A percentile compares a stretch with the other conserved stretches of the same genome.
Conservation (phyloP, 768 basidiomycete genomes). For the Agaricus sinodeliciosus region DNA sequence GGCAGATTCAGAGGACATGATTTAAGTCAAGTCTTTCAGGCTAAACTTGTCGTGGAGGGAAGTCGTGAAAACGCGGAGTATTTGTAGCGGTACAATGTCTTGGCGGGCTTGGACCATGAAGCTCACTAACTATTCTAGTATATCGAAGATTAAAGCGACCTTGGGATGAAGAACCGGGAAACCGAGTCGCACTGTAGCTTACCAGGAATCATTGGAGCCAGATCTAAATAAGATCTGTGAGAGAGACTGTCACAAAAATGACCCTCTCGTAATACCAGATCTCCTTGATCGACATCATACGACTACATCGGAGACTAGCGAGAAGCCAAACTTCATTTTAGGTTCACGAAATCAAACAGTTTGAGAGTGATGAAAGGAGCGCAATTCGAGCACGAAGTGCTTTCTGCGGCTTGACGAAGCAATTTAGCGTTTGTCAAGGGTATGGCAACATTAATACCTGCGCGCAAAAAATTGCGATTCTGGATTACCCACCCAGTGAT, state of each 20-base stretch:
- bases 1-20: constrained; percentile 25
- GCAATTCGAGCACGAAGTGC: background rate
- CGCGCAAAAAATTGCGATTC: background rate
- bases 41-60: background rate
- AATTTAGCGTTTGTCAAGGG: background rate
- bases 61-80: constrained; percentile 12
- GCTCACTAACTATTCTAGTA: constrained; percentile 13
- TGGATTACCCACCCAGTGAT: background rate
- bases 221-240: constrained; percentile 20
- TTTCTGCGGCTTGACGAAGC: background rate
- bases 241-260: constrained; percentile 4
- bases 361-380: background rate
- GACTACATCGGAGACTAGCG: constrained; percentile 12
- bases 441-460: background rate
- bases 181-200: constrained; percentile 14
- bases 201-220: constrained; percentile 19
- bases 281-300: background rate
- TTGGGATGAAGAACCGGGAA: constrained; percentile 23
- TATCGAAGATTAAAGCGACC: constrained; percentile 17
- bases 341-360: constrained; percentile 3
- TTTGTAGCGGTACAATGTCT: constrained; percentile 19
- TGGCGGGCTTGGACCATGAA: constrained; percentile 19
- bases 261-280: constrained; percentile 4
- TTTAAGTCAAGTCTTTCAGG: constrained; percentile 2
- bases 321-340: constrained; percentile 1